phyloP scores from a whole-genome alignment of 2,329 filamentous ascomycete species.

The Apiospora sp. region DNA sequence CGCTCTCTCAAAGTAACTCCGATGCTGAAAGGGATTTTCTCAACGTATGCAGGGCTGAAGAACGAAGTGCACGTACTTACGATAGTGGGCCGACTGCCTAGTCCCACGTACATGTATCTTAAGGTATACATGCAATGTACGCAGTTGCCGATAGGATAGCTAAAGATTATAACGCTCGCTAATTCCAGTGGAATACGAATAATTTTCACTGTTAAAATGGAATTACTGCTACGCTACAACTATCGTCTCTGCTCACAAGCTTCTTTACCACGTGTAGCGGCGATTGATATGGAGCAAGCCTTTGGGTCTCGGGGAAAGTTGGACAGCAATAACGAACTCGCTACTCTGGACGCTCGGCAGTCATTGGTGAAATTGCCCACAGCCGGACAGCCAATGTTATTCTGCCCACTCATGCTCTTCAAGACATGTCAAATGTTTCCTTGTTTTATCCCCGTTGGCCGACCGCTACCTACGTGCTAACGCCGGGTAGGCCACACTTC shows the following conservation, averaged over 20 bases:
- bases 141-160: not conserved
- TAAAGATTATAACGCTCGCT: not conserved
- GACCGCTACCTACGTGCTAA: not conserved
- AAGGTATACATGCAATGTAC: not conserved
- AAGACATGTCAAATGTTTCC: not conserved
- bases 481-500: constrained; percentile 7
- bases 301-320: not conserved
- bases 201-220: not conserved
- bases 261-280: not conserved
- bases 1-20: not conserved
- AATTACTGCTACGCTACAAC: not conserved
- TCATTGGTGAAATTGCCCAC: not conserved
- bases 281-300: not conserved
- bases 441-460: constrained; percentile 15
- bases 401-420: not conserved
- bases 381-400: not conserved
- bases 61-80: not conserved
- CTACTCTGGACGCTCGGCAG: not conserved
- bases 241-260: not conserved
- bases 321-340: not conserved
- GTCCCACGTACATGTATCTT: not conserved
- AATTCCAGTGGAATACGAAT: not conserved
- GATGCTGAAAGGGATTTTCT: not conserved
- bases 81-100: not conserved
- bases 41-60: not conserved